A percentile compares a stretch with the other conserved stretches of the same genome.
Conservation (phyloP, 257 asterid species). For the Nicotiana tabacum region DNA sequence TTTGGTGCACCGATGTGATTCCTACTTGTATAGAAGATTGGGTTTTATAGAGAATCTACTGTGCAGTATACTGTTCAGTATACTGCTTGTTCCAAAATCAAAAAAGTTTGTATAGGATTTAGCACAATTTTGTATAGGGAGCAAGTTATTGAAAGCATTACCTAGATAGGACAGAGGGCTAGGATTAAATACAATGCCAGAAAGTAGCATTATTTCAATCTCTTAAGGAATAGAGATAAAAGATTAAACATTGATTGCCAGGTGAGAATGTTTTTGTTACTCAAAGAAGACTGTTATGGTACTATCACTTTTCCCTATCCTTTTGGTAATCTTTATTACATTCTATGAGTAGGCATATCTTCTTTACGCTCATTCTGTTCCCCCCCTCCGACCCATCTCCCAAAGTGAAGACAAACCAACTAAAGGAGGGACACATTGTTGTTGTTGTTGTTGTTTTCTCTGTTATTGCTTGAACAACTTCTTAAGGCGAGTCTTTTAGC, state of each 20-base stretch:
- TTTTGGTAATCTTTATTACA: not conserved
- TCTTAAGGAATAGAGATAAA: too few species aligned
- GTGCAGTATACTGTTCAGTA: too few species aligned
- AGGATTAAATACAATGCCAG: too few species aligned
- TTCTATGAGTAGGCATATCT: too few species aligned
- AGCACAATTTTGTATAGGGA: too few species aligned
- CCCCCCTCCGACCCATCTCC: not conserved
- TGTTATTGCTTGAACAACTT: not conserved
- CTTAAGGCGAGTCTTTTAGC: not conserved
- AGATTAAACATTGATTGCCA: not conserved
- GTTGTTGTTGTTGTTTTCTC: not conserved
- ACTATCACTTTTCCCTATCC: not conserved
- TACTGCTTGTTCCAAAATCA: too few species aligned
- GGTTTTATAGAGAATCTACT: not conserved
- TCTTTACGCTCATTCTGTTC: not conserved
- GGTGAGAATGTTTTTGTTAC: not conserved
- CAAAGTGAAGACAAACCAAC: not conserved
- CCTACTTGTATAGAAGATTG: not conserved
- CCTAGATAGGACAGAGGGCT: too few species aligned
- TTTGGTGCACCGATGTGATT: not conserved
- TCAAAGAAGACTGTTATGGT: not conserved
- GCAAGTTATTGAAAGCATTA: too few species aligned
- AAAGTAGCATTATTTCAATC: too few species aligned
- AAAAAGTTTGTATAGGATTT: too few species aligned
- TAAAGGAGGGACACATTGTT: not conserved